Evolutionary conservation across 2,329 filamentous ascomycete genomes (phyloP).

Genomic region (Fusarium foetens): DNA sequence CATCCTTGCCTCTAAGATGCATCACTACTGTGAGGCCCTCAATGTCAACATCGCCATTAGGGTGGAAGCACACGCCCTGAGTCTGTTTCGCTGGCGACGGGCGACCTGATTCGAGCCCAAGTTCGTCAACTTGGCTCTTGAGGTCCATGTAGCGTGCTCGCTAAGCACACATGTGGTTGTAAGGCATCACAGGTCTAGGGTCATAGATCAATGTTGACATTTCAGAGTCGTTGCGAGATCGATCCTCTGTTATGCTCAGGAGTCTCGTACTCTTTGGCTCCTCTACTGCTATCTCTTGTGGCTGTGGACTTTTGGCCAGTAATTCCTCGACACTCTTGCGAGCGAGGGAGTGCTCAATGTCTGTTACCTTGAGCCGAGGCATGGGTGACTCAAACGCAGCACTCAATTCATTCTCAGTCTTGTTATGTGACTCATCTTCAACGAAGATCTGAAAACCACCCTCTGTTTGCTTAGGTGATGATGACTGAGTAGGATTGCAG

Average conservation of each 20-base stretch:
- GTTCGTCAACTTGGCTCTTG: conserved; percentile 53
- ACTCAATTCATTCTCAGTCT: not conserved
- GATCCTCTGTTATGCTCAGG: conserved; percentile 10
- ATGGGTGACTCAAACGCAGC: conserved; percentile 14
- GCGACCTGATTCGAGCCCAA: conserved; percentile 53
- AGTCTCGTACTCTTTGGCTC: not conserved
- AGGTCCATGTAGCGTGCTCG: conserved; percentile 55
- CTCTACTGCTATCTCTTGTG: conserved; percentile 1
- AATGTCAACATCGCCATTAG: conserved; percentile 54
- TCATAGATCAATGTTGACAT: conserved; percentile 43
- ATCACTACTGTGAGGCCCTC: conserved; percentile 63
- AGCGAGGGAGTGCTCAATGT: conserved; percentile 45
- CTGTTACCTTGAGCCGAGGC: conserved; percentile 41
- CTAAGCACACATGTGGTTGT: conserved; percentile 56
- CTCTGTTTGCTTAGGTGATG: conserved; percentile 15
- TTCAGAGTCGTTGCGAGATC: conserved; percentile 9
- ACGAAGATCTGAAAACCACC: not conserved
- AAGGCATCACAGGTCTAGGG: conserved; percentile 50
- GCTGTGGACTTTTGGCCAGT: conserved; percentile 9
- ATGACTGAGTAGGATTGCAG: conserved; percentile 35
- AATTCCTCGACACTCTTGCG: conserved; percentile 36
- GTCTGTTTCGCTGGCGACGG: conserved; percentile 16
- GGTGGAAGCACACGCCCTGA: conserved; percentile 37
- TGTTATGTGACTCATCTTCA: not conserved
- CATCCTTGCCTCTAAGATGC: conserved; percentile 60